phyloP scores from a whole-genome alignment of 106 monocot species.

The Dactylorhiza incarnata region DNA sequence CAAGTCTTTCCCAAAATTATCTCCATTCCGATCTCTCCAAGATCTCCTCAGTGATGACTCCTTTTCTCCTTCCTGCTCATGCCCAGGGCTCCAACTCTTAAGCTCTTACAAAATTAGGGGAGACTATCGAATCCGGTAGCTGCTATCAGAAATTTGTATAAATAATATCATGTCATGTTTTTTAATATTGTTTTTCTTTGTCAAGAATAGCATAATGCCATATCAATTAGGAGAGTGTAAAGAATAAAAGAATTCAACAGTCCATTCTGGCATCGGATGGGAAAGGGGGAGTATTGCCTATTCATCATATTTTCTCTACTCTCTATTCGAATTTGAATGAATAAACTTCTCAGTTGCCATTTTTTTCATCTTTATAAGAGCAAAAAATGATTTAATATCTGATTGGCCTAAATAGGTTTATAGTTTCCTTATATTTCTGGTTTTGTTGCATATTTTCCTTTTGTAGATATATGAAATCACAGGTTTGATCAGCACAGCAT shows the following conservation, averaged over 20 bases:
- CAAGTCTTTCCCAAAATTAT: too few species aligned
- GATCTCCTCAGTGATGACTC: too few species aligned
- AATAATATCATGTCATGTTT: too few species aligned
- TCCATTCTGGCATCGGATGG: too few species aligned
- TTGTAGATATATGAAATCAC: constrained; percentile 63
- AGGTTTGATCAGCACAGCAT: constrained; percentile 26
- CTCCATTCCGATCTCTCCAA: too few species aligned
- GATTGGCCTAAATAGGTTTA: not conserved
- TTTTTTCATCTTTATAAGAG: not conserved
- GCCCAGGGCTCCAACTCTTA: too few species aligned
- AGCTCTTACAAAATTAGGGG: too few species aligned
- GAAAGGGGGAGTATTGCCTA: not conserved
- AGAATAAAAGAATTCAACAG: not conserved
- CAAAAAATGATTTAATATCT: not conserved
- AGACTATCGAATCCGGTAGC: too few species aligned
- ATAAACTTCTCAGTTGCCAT: not conserved
- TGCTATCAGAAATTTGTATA: too few species aligned
- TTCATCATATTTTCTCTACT: not conserved
- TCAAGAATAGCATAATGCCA: not conserved
- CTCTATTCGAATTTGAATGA: not conserved
- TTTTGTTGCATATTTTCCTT: not conserved
- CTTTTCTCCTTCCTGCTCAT: too few species aligned
- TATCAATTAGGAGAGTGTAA: not conserved
- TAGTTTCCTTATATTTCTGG: not conserved
- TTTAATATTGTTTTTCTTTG: too few species aligned